A percentile compares a stretch with the other conserved stretches of the same genome.
phyloP scores from a whole-genome alignment of 805 yeast genomes.

The Clavispora asparagi region DNA sequence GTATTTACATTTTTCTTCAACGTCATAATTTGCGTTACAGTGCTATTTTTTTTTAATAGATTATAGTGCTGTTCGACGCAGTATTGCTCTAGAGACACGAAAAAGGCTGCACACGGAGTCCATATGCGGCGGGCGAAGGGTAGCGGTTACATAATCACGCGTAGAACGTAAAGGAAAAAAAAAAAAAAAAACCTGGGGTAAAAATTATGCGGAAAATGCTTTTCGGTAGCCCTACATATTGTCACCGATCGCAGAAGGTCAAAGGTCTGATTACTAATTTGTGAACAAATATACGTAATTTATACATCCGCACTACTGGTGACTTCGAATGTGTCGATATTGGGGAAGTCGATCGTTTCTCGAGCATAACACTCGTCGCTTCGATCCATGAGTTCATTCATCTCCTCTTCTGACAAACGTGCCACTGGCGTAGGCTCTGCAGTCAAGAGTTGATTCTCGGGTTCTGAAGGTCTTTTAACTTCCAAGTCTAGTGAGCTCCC shows the following conservation, averaged over 20 bases:
- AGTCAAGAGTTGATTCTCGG: neutral
- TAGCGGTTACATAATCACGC: no score
- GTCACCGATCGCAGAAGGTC: neutral
- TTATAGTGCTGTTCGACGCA: no score
- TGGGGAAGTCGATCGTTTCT: slow-evolving; percentile 18
- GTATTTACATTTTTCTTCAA: no score
- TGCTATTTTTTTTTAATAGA: no score
- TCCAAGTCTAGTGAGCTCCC: slow-evolving; percentile 8
- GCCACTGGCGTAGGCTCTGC: neutral
- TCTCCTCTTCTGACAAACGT: slow-evolving; percentile 34
- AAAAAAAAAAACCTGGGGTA: neutral
- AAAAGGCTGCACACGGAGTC: no score
- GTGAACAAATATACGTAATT: neutral
- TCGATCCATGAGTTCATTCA: slow-evolving; percentile 48
- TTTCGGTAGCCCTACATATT: neutral
- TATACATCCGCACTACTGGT: slow-evolving; percentile 22
- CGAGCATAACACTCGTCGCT: slow-evolving; percentile 37
- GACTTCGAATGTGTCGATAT: slow-evolving; percentile 34
- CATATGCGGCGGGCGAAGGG: no score
- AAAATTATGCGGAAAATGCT: neutral
- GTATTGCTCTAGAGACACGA: no score
- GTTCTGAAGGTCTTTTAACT: neutral
- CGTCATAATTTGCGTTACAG: no score
- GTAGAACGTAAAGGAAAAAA: neutral
- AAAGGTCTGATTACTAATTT: neutral